Conservation (phyloP, 1,139 yeast genomes). For the Yamadazyma pseudoaaseri region DNA sequence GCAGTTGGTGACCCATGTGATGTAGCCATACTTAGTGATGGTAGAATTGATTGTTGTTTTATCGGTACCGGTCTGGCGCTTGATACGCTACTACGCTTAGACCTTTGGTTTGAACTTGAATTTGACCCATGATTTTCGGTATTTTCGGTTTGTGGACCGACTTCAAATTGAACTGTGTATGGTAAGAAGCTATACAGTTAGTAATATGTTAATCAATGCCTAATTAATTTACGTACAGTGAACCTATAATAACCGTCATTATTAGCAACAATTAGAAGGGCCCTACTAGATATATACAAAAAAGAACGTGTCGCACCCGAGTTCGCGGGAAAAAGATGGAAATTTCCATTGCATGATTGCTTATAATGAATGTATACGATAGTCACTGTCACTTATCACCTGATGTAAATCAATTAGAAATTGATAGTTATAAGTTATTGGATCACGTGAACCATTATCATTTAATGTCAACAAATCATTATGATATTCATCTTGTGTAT, state of each 20-base stretch:
- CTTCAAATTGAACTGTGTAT: constrained; percentile 69
- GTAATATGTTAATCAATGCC: constrained; percentile 4
- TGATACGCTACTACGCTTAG: constrained; percentile 9
- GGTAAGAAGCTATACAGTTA: constrained; percentile 57
- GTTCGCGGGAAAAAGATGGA: too few relatives aligned
- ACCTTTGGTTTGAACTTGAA: neutral
- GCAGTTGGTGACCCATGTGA: constrained; percentile 20
- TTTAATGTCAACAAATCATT: constrained; percentile 60
- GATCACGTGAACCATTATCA: constrained; percentile 14
- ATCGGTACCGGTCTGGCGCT: constrained; percentile 13
- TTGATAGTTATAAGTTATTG: neutral
- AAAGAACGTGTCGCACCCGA: too few relatives aligned
- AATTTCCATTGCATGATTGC: too few relatives aligned
- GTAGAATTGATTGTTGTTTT: constrained; percentile 19
- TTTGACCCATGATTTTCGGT: too few relatives aligned
- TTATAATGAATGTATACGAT: constrained; percentile 9
- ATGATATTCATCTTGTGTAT: constrained; percentile 40
- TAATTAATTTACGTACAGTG: constrained; percentile 49
- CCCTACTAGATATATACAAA: too few relatives aligned
- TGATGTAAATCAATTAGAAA: constrained; percentile 2
- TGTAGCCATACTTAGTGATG: constrained; percentile 19
- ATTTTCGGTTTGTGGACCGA: constrained; percentile 27
- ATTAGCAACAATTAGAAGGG: too few relatives aligned
- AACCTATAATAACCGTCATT: constrained; percentile 62
- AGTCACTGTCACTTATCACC: constrained; percentile 16